Percentiles rank a stretch among this genome's conserved stretches.
phyloP scores from a whole-genome alignment of 192 early-diverging fungal genomes.

The Polychytrium aggregatum region DNA sequence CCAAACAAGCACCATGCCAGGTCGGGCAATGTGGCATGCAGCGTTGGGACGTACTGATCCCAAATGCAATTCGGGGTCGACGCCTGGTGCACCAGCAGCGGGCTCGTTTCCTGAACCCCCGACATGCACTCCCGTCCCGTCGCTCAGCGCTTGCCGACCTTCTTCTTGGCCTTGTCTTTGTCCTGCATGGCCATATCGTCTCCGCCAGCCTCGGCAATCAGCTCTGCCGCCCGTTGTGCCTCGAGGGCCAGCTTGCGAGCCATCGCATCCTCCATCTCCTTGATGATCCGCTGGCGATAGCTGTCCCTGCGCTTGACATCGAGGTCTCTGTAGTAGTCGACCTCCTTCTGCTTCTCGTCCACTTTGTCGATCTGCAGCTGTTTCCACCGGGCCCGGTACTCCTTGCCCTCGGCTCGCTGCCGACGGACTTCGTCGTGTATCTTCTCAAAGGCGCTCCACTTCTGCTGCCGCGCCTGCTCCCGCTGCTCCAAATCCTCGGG shows the following conservation, averaged over 20 bases:
- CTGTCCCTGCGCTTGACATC: conserved; percentile 19
- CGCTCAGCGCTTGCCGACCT: conserved; percentile 24
- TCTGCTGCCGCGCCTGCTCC: conserved; percentile 7
- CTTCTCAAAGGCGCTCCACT: conserved; percentile 8
- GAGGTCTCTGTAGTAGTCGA: conserved; percentile 11
- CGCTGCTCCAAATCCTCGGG: conserved; percentile 13
- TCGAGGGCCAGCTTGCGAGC: conserved; percentile 21
- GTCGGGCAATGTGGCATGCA: too few relatives aligned
- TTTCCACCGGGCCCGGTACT: conserved; percentile 15
- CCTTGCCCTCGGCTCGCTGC: conserved; percentile 21
- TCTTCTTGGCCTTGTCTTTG: conserved; percentile 14
- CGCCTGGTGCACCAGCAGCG: too few relatives aligned
- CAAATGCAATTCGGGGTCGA: too few relatives aligned
- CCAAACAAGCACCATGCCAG: too few relatives aligned
- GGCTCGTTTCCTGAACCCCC: too few relatives aligned
- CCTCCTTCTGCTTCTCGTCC: conserved; percentile 17
- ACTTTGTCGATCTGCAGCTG: conserved; percentile 12
- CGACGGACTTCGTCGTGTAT: conserved; percentile 15
- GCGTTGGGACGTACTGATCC: too few relatives aligned
- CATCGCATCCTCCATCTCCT: conserved; percentile 29
- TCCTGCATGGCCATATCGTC: conserved; percentile 1
- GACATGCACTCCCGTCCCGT: too few relatives aligned
- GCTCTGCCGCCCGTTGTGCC: conserved; percentile 26
- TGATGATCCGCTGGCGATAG: conserved; percentile 22
- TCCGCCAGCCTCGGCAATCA: conserved; percentile 8